These are phyloP conservation scores for Amauroascus niger DNA, from an alignment of 2,329 filamentous ascomycete species.

Conservation along the genomic window DNA sequence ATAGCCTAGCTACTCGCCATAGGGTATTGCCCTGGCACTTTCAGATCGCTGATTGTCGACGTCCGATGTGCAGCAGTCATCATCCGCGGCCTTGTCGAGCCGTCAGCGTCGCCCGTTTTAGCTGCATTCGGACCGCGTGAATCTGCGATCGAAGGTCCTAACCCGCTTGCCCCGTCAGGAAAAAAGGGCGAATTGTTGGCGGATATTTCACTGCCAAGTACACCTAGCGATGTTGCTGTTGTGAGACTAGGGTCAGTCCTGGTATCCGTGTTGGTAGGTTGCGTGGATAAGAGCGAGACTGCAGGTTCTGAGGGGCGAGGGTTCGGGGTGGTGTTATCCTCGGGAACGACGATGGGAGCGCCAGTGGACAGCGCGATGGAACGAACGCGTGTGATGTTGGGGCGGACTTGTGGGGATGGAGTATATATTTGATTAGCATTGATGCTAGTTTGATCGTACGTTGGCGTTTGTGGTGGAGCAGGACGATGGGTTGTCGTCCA, in stretches of 20 bases:
- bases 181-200: neutral
- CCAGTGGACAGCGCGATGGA: slow-evolving; percentile 12
- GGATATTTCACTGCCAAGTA: neutral
- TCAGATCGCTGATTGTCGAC: slow-evolving; percentile 54
- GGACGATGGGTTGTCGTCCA: neutral
- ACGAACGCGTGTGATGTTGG: slow-evolving; percentile 13
- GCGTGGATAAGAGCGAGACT: slow-evolving; percentile 12
- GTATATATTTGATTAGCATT: neutral
- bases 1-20: neutral
- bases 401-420: neutral
- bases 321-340: slow-evolving; percentile 1
- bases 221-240: slow-evolving; percentile 4
- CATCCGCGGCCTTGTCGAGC: neutral
- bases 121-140: neutral
- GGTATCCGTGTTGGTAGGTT: slow-evolving; percentile 20
- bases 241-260: slow-evolving; percentile 22
- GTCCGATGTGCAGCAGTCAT: slow-evolving; percentile 32
- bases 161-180: neutral
- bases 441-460: neutral
- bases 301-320: slow-evolving; percentile 12
- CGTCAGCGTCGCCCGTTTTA: neutral
- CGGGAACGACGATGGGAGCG: slow-evolving; percentile 6
- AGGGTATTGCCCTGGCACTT: slow-evolving; percentile 61
- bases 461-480: neutral
- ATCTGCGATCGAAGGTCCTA: neutral